phyloP scores from a whole-genome alignment of 2,329 filamentous ascomycete genomes.

The Cladosporium sp. region DNA sequence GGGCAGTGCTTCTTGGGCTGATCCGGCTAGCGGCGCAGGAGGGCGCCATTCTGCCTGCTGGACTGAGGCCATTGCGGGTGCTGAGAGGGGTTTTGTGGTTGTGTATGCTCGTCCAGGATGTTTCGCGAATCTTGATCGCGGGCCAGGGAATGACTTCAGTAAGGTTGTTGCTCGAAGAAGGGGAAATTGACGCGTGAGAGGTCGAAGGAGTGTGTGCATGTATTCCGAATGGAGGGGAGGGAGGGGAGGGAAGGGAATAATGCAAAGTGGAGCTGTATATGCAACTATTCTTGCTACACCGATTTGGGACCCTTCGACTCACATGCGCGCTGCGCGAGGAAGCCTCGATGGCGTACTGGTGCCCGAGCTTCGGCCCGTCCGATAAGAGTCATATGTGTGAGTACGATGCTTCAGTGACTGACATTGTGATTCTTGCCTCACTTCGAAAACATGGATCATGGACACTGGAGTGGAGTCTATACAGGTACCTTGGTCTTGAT shows the following conservation, averaged over 20 bases:
- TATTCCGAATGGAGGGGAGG: conserved; percentile 4
- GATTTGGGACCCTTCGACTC: conserved; percentile 1
- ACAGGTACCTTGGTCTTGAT: too few relatives aligned
- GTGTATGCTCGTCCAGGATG: conserved; percentile 11
- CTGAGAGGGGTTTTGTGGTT: conserved; percentile 6
- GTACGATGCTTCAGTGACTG: neutral
- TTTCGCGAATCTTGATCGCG: conserved; percentile 1
- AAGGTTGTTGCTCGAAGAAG: conserved; percentile 9
- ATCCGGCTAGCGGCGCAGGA: conserved; percentile 38
- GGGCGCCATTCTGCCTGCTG: conserved; percentile 35
- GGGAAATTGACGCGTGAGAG: conserved; percentile 9
- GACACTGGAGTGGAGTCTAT: too few relatives aligned
- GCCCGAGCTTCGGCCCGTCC: neutral
- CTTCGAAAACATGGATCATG: neutral
- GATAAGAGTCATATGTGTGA: neutral
- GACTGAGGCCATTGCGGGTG: conserved; percentile 12
- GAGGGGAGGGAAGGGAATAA: neutral
- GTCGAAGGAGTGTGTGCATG: conserved; percentile 21
- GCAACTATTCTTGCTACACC: conserved; percentile 1
- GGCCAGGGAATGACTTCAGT: neutral
- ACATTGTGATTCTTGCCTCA: neutral
- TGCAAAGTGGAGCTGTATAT: conserved; percentile 14
- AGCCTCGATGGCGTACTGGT: neutral
- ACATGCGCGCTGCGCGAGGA: neutral
- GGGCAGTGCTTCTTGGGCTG: conserved; percentile 40